Evolutionary conservation across 1,284 basidiomycete species (phyloP).

Genomic region (Schizopora paradoxa): DNA sequence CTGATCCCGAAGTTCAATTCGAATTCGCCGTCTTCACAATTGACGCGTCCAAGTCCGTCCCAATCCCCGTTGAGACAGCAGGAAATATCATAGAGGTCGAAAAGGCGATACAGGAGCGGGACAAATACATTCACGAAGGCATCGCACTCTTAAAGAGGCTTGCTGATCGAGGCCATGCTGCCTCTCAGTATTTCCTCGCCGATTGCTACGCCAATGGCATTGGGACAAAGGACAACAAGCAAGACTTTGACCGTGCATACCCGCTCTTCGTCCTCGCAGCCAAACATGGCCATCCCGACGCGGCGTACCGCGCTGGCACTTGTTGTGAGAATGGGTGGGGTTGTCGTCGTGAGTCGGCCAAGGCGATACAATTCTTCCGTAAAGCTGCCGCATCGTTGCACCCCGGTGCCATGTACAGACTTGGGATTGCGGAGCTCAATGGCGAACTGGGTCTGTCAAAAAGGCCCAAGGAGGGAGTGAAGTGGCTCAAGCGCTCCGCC

Average conservation of each 20-base stretch:
- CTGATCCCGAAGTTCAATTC: slow-evolving; percentile 96
- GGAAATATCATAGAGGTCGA: slow-evolving; percentile 78
- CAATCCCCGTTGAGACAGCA: slow-evolving; percentile 60
- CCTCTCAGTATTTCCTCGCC: slow-evolving; percentile 95
- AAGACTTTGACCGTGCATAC: slow-evolving; percentile 96
- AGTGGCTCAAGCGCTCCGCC: slow-evolving; percentile 96
- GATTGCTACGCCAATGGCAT: slow-evolving; percentile 98
- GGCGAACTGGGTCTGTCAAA: slow-evolving; percentile 87
- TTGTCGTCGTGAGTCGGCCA: slow-evolving; percentile 85
- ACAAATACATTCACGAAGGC: slow-evolving; percentile 85
- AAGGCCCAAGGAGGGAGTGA: slow-evolving; percentile 92
- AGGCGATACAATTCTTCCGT: slow-evolving; percentile 90
- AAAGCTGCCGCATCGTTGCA: slow-evolving; percentile 91
- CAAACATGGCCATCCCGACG: slow-evolving; percentile 98
- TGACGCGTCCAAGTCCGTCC: slow-evolving; percentile 86
- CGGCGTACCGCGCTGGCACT: slow-evolving; percentile 92
- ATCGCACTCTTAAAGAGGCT: slow-evolving; percentile 82
- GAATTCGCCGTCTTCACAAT: slow-evolving; percentile 99
- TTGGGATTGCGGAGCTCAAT: slow-evolving; percentile 95
- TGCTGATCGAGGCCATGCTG: slow-evolving; percentile 89
- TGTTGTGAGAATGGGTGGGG: slow-evolving; percentile 99
- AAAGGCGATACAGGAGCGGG: slow-evolving; percentile 73
- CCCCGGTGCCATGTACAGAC: slow-evolving; percentile 93
- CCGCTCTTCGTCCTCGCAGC: slow-evolving; percentile 94
- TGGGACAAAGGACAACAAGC: slow-evolving; percentile 80